Evolutionary conservation across 345 rosid genomes (phyloP).

Genomic region (Gossypium rotundifolium): DNA sequence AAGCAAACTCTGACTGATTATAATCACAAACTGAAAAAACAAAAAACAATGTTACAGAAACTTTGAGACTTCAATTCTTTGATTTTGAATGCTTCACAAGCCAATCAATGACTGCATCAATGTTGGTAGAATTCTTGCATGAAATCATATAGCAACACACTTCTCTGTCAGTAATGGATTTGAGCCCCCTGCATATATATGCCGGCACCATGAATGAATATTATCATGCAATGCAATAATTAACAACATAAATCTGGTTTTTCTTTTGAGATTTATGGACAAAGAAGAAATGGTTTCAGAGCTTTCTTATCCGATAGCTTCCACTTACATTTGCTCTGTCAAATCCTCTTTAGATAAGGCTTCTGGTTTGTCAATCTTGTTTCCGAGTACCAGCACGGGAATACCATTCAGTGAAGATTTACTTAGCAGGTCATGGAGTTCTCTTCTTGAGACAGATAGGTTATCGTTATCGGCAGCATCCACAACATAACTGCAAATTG

Average conservation of each 20-base stretch:
- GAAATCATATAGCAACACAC: conserved; percentile 72
- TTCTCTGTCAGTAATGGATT: conserved; percentile 48
- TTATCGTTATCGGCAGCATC: conserved; percentile 70
- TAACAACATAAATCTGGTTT: not conserved
- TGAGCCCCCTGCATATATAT: conserved; percentile 45
- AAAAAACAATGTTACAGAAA: not conserved
- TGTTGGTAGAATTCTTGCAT: conserved; percentile 70
- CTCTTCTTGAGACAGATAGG: conserved; percentile 51
- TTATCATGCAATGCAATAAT: too few species aligned
- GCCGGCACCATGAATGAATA: not conserved
- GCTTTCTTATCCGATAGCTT: not conserved
- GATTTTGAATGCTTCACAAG: conserved; percentile 69
- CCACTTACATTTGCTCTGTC: conserved; percentile 48
- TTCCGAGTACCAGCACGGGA: conserved; percentile 65
- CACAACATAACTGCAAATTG: conserved; percentile 49
- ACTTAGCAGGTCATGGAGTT: conserved; percentile 67
- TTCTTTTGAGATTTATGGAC: not conserved
- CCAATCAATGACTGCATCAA: conserved; percentile 65
- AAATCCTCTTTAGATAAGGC: conserved; percentile 52
- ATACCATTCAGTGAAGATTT: conserved; percentile 57
- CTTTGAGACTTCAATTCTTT: conserved; percentile 32
- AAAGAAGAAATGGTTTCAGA: not conserved
- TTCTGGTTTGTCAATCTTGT: conserved; percentile 67
- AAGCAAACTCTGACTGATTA: not conserved
- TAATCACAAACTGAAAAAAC: not conserved